These are phyloP conservation scores for Solanum peruvianum DNA, from an alignment of 257 asterid genomes.

Conservation along the genomic window DNA sequence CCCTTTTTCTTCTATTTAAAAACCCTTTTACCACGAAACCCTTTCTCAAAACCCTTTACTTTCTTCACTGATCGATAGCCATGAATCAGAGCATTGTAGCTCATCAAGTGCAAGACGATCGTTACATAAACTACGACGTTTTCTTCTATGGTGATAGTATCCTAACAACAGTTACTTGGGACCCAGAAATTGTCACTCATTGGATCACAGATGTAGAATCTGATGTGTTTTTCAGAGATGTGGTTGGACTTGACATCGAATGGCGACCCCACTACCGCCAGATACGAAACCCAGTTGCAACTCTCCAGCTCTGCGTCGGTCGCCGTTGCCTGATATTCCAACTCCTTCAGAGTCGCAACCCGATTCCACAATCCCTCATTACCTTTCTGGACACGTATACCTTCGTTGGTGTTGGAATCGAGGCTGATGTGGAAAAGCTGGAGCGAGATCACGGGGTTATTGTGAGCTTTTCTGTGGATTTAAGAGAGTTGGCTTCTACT, in stretches of 20 bases:
- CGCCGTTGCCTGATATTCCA: not conserved
- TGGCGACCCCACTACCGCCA: not conserved
- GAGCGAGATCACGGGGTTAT: not conserved
- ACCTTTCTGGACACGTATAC: too few relatives aligned
- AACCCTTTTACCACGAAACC: not conserved
- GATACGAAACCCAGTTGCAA: not conserved
- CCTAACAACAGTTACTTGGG: slow-evolving; percentile 6
- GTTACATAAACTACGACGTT: slow-evolving; percentile 8
- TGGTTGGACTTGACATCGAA: not conserved
- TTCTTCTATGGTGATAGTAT: slow-evolving; percentile 1
- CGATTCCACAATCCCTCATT: not conserved
- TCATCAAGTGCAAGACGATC: not conserved
- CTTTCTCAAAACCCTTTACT: not conserved
- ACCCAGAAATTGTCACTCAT: not conserved
- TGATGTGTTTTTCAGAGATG: not conserved
- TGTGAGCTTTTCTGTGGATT: not conserved
- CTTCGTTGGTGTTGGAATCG: not conserved
- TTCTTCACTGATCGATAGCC: not conserved
- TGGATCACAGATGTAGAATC: slow-evolving; percentile 1
- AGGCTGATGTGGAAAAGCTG: not conserved
- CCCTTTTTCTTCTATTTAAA: too few relatives aligned
- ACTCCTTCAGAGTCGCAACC: not conserved
- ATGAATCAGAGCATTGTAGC: not conserved
- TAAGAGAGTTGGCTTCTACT: not conserved
- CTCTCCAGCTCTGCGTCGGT: not conserved